Percentiles rank a stretch among this genome's conserved stretches.
Evolutionary conservation across 345 rosid genomes (phyloP).

Genomic region (Pugionium cornutum): DNA sequence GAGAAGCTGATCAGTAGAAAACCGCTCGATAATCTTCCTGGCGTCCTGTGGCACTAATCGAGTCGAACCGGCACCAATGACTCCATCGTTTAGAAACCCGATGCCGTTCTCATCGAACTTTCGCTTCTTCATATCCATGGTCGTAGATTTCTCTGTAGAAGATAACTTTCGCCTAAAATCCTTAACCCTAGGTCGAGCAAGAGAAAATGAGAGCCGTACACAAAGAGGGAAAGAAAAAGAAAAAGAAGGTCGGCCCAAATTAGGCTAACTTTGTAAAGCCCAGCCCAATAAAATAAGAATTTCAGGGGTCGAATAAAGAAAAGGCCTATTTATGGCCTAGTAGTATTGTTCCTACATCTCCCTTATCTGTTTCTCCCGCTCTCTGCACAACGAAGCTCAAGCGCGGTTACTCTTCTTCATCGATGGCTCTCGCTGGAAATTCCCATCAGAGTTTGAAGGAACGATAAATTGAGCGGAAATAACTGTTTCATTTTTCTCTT

Average conservation of each 20-base stretch:
- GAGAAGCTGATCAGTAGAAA: slow-evolving; percentile 64
- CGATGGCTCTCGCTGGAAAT: slow-evolving; percentile 26
- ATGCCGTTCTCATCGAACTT: slow-evolving; percentile 63
- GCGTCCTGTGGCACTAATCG: slow-evolving; percentile 53
- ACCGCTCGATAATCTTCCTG: slow-evolving; percentile 62
- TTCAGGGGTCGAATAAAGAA: too few relatives aligned
- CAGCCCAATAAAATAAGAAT: neutral
- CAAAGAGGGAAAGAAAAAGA: neutral
- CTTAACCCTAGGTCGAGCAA: slow-evolving; percentile 45
- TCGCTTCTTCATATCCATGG: slow-evolving; percentile 66
- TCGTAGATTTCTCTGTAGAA: neutral
- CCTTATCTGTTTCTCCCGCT: slow-evolving; percentile 36
- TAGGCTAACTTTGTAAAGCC: neutral
- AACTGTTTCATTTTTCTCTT: neutral
- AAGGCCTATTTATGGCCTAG: slow-evolving; percentile 17
- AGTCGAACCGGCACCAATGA: slow-evolving; percentile 28
- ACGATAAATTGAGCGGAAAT: neutral
- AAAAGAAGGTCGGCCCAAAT: neutral
- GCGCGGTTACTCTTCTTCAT: neutral
- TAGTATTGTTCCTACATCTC: neutral
- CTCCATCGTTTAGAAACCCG: slow-evolving; percentile 25
- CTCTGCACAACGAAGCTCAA: neutral
- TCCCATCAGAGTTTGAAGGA: neutral
- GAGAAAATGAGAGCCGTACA: neutral
- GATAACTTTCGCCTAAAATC: slow-evolving; percentile 33